Percentiles rank a stretch among this genome's conserved stretches.
Conservation (phyloP, 768 basidiomycete genomes). For the Rhizopogon rudus region DNA sequence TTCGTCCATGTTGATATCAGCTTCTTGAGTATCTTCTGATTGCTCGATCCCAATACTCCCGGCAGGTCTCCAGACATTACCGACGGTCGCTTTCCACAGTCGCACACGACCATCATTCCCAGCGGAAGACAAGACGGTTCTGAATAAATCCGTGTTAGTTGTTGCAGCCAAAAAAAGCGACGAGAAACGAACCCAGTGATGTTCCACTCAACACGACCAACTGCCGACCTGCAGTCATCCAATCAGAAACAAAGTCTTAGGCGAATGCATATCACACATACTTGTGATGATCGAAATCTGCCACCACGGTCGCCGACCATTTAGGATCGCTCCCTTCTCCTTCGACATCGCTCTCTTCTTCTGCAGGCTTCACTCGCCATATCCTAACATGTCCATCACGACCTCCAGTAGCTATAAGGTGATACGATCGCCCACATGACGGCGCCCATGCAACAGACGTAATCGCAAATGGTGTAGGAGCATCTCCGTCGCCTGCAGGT, state of each 20-base stretch:
- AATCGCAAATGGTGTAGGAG: slow-evolving; percentile 53
- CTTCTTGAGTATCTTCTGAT: slow-evolving; percentile 43
- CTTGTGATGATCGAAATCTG: slow-evolving; percentile 87
- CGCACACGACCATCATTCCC: slow-evolving; percentile 82
- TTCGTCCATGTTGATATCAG: slow-evolving; percentile 43
- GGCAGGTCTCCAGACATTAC: slow-evolving; percentile 80
- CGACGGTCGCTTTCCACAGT: slow-evolving; percentile 81
- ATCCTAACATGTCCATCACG: slow-evolving; percentile 87
- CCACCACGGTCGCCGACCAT: slow-evolving; percentile 77
- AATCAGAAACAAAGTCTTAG: slow-evolving; percentile 5
- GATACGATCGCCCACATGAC: slow-evolving; percentile 88
- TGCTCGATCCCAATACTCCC: slow-evolving; percentile 83
- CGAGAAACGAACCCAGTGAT: slow-evolving; percentile 59
- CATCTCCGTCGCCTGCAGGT: slow-evolving; percentile 26
- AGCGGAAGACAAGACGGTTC: slow-evolving; percentile 77
- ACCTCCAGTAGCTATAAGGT: slow-evolving; percentile 87
- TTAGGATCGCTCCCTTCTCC: slow-evolving; percentile 31
- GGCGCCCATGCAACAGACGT: slow-evolving; percentile 92
- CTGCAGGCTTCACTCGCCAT: slow-evolving; percentile 73
- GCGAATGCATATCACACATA: slow-evolving; percentile 23
- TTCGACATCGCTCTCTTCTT: slow-evolving; percentile 40
- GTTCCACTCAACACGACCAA: slow-evolving; percentile 93
- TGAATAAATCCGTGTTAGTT: slow-evolving; percentile 22
- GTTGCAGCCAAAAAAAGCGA: background rate
- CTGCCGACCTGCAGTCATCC: slow-evolving; percentile 46